Percentiles rank a stretch among this genome's conserved stretches.
Conservation (phyloP, 169 alveolate genomes). For the Plasmodium falciparum region DNA sequence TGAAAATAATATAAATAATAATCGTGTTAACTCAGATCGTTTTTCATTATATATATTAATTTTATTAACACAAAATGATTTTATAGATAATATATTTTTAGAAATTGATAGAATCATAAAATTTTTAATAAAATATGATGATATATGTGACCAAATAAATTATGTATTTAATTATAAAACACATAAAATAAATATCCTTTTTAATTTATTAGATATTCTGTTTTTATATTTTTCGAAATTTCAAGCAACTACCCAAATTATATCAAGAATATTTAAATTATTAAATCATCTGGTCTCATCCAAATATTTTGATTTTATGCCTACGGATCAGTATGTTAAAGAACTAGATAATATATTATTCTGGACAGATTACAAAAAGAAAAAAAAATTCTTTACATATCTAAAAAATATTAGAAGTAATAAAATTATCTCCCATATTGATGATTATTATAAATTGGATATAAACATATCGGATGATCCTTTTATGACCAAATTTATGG, state of each 20-base stretch:
- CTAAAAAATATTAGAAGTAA: conserved; percentile 40
- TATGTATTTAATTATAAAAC: conserved; percentile 51
- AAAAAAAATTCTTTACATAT: conserved; percentile 39
- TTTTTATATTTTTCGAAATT: conserved; percentile 69
- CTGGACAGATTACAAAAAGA: conserved; percentile 15
- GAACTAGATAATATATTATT: conserved; percentile 64
- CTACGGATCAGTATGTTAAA: conserved; percentile 60
- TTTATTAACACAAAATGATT: conserved; percentile 46
- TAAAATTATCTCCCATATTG: conserved; percentile 58
- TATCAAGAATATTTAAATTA: conserved; percentile 34
- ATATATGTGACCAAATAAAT: conserved; percentile 23
- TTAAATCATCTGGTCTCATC: conserved; percentile 59
- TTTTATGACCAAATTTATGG: not conserved
- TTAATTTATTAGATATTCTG: conserved; percentile 55
- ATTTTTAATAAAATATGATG: conserved; percentile 58
- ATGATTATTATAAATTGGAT: conserved; percentile 63
- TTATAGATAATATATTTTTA: conserved; percentile 41
- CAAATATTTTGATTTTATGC: conserved; percentile 30
- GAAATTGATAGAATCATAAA: conserved; percentile 67
- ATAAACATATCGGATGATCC: conserved; percentile 17
- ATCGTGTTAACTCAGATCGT: conserved; percentile 34
- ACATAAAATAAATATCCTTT: conserved; percentile 61
- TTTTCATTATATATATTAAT: conserved; percentile 46
- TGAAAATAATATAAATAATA: conserved; percentile 7
- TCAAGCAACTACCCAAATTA: conserved; percentile 32